Base-by-base conservation (phyloP, 2,329 filamentous ascomycete genomes). In the Biscogniauxia mediterranea region DNA sequence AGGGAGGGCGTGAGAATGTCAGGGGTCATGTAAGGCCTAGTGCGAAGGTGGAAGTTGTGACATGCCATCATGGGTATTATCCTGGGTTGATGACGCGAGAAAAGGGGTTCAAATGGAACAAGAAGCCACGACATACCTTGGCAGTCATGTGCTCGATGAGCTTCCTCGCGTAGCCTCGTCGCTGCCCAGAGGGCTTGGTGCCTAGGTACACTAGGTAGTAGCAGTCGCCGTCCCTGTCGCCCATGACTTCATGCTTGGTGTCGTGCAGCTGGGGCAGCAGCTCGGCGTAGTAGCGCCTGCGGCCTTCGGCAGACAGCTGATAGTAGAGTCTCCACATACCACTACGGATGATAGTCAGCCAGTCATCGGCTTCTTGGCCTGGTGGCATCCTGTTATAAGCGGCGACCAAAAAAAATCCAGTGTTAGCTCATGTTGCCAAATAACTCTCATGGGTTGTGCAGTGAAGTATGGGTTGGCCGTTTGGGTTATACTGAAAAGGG, bases 171-270 rank as follows among this genome's bases (percentile, higher is more conserved):
- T 91, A 91, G 11, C 92, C 91, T 68, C 88, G 88, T 54, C 90
- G 86, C 63, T 89, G 85, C 4, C 88, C 86, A 63, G 80, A 81
- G 38, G 89, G 86, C 74, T 88, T 89, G 56, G 90, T 93, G 64
- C 91, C 92, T 63, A 96, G 81, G 75, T 94, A 95, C 54, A 93
- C 90, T 58, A 96, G 86, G 74, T 95, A 95, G 83, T 91, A 95
- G 71, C 85, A 87, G 63, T 89, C 81, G 67, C 80, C 74, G 72
- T 92, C 88, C 56, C 86, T 83, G 49, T 83, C 80, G 21, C 89
- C 88, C 75, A 95, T 83, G 63, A 90, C 82, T 63, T 85, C 81
- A 63, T 81, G 78, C 79, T 93, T 93, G 70, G 89, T 89, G 68
- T 87, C 79, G 76, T 91, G 86, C 65, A 95, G 83, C 53, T 92